Evolutionary conservation across 768 basidiomycete species (phyloP).

Genomic region (Tricholoma sp.): DNA sequence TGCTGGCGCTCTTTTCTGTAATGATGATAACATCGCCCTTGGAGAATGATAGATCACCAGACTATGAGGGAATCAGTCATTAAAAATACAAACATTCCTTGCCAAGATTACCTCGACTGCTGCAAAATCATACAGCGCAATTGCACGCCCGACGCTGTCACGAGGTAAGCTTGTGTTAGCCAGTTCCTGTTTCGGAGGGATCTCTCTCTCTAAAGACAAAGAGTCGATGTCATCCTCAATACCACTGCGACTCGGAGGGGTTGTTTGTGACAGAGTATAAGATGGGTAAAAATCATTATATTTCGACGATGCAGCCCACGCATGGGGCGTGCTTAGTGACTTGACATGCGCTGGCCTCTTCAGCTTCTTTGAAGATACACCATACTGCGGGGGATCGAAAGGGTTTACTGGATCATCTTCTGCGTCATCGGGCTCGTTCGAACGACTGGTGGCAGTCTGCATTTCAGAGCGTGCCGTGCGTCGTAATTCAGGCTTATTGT

Average conservation of each 20-base stretch:
- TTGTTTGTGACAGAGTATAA: not conserved
- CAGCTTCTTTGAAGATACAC: not conserved
- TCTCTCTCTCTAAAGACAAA: slow-evolving; percentile 1
- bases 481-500: slow-evolving; percentile 22
- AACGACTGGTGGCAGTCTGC: slow-evolving; percentile 21
- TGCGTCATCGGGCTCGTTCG: slow-evolving; percentile 5
- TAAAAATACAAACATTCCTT: not conserved
- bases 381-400: not conserved
- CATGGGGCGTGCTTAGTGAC: not conserved
- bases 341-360: not conserved
- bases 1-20: slow-evolving; percentile 63
- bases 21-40: slow-evolving; percentile 74
- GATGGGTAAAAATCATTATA: not conserved
- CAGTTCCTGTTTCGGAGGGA: slow-evolving; percentile 44
- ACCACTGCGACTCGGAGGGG: not conserved
- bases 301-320: not conserved
- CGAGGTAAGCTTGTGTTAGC: slow-evolving; percentile 40
- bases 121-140: slow-evolving; percentile 69
- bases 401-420: slow-evolving; percentile 1
- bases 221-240: not conserved
- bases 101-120: slow-evolving; percentile 55
- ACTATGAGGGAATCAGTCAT: slow-evolving; percentile 29
- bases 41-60: slow-evolving; percentile 69
- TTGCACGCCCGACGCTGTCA: slow-evolving; percentile 66
- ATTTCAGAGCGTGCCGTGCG: slow-evolving; percentile 14